Evolutionary conservation across 768 basidiomycete genomes (phyloP), one percentile per base, ranked within the genome.

Genomic region (Calocybe cyanea): DNA sequence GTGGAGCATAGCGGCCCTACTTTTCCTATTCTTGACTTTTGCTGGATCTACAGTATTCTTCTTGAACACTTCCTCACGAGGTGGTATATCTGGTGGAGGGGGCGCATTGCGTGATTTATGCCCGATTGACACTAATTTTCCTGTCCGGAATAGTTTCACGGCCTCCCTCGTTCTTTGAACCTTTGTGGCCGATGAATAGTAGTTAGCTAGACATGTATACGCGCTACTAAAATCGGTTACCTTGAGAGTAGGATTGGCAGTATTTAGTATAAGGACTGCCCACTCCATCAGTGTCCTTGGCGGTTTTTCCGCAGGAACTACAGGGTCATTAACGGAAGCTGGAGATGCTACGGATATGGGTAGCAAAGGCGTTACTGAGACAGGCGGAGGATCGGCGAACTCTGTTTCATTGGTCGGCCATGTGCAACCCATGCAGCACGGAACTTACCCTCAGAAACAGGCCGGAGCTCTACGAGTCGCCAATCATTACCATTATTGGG

Each of bases 261-360:
- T 90, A 53, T 87, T 85, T 20, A 92, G 69, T 40, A 92, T 86
- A 6, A 88, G 65, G 4, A 87, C 84, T 1, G 86, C 85, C 80
- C 83, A 90, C 57, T 87, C 76, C 58, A 88, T 80, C 10, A 90
- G 69, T 0, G 85, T 84, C n/a, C 64, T 76, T 4, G 87, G 87
- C 0, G 78, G 58, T 38, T 75, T 60, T 0, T 62, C 53, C 1
- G 49, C 21, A 1, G 83, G 83, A 2, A 83, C 71, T 3, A 85
- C 55, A 4, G 72, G 72, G 50, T 80, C 78, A 15, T 61, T 59
- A 15, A 62, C 52, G 43, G 53, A 25, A 0, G 28, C 40, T 32
- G 21, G 36, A 18, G 30, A 25, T 14, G 36, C 39, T 34, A 35
- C 51, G 40, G 43, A 55, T 25, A 45, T 52, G 50, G 49, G 57